phyloP scores from a whole-genome alignment of 2,329 filamentous ascomycete species.

The Diaporthe citri region DNA sequence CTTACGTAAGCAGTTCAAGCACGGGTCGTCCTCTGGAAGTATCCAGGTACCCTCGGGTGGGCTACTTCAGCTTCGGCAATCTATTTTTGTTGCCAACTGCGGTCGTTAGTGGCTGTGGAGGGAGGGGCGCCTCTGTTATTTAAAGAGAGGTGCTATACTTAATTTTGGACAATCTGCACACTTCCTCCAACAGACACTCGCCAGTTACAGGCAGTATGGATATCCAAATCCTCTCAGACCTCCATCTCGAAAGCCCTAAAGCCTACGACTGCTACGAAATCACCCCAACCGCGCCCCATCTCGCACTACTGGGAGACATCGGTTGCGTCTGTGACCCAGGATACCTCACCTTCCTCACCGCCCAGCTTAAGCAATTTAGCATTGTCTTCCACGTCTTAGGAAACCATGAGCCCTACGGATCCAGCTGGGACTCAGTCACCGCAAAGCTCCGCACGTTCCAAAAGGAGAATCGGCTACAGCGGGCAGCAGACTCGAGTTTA shows the following conservation, averaged over 20 bases:
- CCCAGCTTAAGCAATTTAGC: slow-evolving; percentile 61
- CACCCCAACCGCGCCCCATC: slow-evolving; percentile 58
- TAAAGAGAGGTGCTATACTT: background rate
- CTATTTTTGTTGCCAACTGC: background rate
- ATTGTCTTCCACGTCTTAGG: slow-evolving; percentile 65
- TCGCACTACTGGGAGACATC: slow-evolving; percentile 70
- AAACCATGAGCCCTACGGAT: slow-evolving; percentile 68
- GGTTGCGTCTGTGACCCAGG: slow-evolving; percentile 51
- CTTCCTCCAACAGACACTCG: background rate
- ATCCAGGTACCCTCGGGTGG: background rate
- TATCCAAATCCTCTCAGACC: slow-evolving; percentile 66
- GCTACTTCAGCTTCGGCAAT: background rate
- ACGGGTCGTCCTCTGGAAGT: background rate
- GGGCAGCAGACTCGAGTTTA: slow-evolving; percentile 42
- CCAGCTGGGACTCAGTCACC: slow-evolving; percentile 51
- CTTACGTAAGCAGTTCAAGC: too few species aligned
- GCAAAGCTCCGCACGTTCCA: slow-evolving; percentile 50
- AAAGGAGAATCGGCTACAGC: slow-evolving; percentile 38
- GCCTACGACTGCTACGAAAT: slow-evolving; percentile 65
- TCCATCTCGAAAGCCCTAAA: slow-evolving; percentile 65
- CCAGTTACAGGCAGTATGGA: slow-evolving; percentile 39
- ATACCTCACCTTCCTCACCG: slow-evolving; percentile 57
- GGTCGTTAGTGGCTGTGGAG: background rate
- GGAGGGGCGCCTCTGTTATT: background rate
- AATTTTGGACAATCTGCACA: background rate